These are phyloP conservation scores for Glonium stellatum DNA, from an alignment of 495 filamentous ascomycete genomes.

Conservation along the genomic window DNA sequence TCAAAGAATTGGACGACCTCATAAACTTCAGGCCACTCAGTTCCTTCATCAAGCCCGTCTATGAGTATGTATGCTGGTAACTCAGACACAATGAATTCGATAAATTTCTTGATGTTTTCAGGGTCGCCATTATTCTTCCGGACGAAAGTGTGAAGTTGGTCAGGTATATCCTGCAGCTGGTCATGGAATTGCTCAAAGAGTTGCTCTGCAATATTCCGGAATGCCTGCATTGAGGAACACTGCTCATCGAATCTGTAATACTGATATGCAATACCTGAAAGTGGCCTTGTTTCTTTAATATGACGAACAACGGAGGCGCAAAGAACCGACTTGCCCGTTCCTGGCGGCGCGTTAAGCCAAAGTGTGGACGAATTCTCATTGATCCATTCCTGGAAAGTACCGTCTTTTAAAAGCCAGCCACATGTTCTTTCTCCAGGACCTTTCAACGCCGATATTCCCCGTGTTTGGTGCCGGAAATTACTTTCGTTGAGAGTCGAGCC, in stretches of 20 bases:
- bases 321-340: constrained; percentile 16
- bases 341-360: constrained; percentile 18
- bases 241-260: constrained; percentile 22
- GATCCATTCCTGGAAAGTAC: constrained; percentile 9
- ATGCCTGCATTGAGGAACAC: constrained; percentile 6
- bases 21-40: constrained; percentile 4
- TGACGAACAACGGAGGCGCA: constrained; percentile 16
- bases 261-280: constrained; percentile 5
- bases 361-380: constrained; percentile 1
- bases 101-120: constrained; percentile 9
- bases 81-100: constrained; percentile 1
- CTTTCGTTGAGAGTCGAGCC: background rate
- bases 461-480: background rate
- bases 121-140: constrained; percentile 6
- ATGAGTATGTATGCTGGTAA: constrained; percentile 15
- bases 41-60: constrained; percentile 21
- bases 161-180: constrained; percentile 16
- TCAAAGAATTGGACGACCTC: constrained; percentile 13
- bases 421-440: background rate
- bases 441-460: background rate
- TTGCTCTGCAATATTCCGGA: constrained; percentile 13
- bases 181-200: constrained; percentile 13
- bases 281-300: background rate
- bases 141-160: constrained; percentile 9
- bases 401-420: constrained; percentile 1